Base-by-base conservation (phyloP, 345 rosid genomes). In the Aegle marmelos region DNA sequence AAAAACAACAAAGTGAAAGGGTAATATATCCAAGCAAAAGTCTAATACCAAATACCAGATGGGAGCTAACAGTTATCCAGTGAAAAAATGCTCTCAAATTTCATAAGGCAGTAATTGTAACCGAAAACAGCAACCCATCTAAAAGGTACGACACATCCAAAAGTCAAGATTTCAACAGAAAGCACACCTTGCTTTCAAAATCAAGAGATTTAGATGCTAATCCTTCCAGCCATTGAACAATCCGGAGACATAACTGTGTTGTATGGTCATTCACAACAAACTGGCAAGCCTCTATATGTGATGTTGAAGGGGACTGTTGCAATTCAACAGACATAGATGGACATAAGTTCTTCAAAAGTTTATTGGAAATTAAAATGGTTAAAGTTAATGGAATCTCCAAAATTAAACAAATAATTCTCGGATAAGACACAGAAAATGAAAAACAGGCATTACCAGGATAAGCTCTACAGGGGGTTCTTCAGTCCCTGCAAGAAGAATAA, bases 121-220 rank as follows among this genome's bases (percentile, higher is more conserved):
- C 9, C 22, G n/a, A 45, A 64, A 6, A 41, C 21, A 62, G 33
- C 68, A 74, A 27, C 5, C 60, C 59, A 63, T 28, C 7, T 16
- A 53, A 64, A 75, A 50, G 60, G 0, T 9, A 63, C 10, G 22
- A 63, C 69, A 78, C 31, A 28, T 56, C 64, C 33, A 66, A 80
- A 72, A 64, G 31, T 57, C 79, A 48, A 78, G 53, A 54, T 56
- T 54, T 7, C 61, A 59, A 78, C 74, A 78, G 70, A 64, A 10
- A 19, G 62, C 78, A 78, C 82, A 93, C 99, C 99, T 96, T 91
- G 83, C 89, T 90, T 88, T 96, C 98, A 81, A 92, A 84, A 78
- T 96, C 97, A 76, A 96, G 99, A 77, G 93, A 90, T 85, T 96
- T 92, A 64, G 99, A 94, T 74, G 98, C 99, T 83, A 96, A 83